These are phyloP conservation scores for Leccinum pellstonianum DNA, from an alignment of 768 basidiomycete genomes.

Conservation along the genomic window DNA sequence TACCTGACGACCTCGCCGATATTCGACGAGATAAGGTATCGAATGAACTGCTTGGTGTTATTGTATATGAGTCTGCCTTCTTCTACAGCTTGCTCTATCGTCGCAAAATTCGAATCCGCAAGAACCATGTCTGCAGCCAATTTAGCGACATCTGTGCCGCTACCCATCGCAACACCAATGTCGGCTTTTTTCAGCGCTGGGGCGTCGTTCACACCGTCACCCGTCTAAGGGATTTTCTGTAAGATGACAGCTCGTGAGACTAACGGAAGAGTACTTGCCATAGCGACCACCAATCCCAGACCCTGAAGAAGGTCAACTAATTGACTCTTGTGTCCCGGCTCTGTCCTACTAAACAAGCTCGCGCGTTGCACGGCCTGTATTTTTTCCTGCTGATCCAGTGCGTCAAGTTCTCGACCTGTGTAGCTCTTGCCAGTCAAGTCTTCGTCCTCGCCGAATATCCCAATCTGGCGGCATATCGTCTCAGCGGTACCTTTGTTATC, in stretches of 20 bases:
- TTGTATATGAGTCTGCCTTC: constrained; percentile 98
- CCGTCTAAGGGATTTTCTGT: constrained; percentile 56
- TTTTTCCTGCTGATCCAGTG: constrained; percentile 77
- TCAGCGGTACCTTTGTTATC: constrained; percentile 98
- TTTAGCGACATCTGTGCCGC: constrained; percentile 98
- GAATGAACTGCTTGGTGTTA: constrained; percentile 99
- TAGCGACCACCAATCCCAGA: constrained; percentile 91
- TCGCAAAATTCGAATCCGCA: constrained; percentile 95
- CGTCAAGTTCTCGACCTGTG: constrained; percentile 90
- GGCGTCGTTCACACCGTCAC: constrained; percentile 98
- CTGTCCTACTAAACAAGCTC: constrained; percentile 88
- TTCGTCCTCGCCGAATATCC: constrained; percentile 85
- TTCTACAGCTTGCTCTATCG: constrained; percentile 95
- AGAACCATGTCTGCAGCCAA: constrained; percentile 98
- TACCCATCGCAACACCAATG: constrained; percentile 99
- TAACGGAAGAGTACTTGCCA: constrained; percentile 51
- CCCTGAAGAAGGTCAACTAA: constrained; percentile 92
- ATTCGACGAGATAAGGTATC: constrained; percentile 97
- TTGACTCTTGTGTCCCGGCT: constrained; percentile 92
- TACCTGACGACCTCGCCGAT: constrained; percentile 93
- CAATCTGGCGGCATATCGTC: constrained; percentile 94
- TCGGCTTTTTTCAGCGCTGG: constrained; percentile 96
- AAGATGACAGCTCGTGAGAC: constrained; percentile 9
- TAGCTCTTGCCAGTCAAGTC: constrained; percentile 94
- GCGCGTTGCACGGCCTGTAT: constrained; percentile 83